A percentile compares a stretch with the other conserved stretches of the same genome.
These are phyloP conservation scores for Arbutus unedo DNA, from an alignment of 148 eudicot genomes.

Conservation along the genomic window DNA sequence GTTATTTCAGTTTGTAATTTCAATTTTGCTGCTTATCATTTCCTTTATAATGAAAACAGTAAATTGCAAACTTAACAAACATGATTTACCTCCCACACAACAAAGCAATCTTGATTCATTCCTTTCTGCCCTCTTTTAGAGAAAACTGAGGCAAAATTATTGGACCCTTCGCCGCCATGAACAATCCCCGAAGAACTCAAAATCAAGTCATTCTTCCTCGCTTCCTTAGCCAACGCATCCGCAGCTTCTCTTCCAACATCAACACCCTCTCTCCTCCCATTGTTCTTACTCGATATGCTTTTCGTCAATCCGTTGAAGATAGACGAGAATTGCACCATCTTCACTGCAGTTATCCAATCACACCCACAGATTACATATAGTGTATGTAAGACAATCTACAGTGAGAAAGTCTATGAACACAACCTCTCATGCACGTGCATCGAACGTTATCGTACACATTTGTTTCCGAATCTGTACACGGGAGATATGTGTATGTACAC, in stretches of 20 bases:
- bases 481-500: too few species aligned
- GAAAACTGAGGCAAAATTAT: slow-evolving; percentile 37
- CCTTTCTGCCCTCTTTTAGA: slow-evolving; percentile 72
- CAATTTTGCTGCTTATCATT: too few species aligned
- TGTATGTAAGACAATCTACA: neutral
- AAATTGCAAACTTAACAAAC: slow-evolving; percentile 37
- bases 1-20: too few species aligned
- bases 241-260: slow-evolving; percentile 44
- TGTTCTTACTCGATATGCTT: slow-evolving; percentile 23
- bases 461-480: too few species aligned
- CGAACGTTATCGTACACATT: too few species aligned
- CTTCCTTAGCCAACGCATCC: slow-evolving; percentile 46
- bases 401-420: neutral
- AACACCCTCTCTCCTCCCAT: slow-evolving; percentile 21
- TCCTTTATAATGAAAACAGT: neutral
- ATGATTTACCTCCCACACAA: slow-evolving; percentile 66
- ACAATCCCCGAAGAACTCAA: slow-evolving; percentile 43
- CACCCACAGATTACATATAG: neutral
- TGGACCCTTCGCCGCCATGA: slow-evolving; percentile 21
- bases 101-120: slow-evolving; percentile 61
- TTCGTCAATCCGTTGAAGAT: slow-evolving; percentile 35
- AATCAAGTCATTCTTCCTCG: slow-evolving; percentile 46
- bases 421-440: neutral
- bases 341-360: slow-evolving; percentile 9
- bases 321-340: slow-evolving; percentile 49